A percentile compares a stretch with the other conserved stretches of the same genome.
These are phyloP conservation scores for Agapanthus africanus DNA, from an alignment of 106 monocot species.

Conservation along the genomic window DNA sequence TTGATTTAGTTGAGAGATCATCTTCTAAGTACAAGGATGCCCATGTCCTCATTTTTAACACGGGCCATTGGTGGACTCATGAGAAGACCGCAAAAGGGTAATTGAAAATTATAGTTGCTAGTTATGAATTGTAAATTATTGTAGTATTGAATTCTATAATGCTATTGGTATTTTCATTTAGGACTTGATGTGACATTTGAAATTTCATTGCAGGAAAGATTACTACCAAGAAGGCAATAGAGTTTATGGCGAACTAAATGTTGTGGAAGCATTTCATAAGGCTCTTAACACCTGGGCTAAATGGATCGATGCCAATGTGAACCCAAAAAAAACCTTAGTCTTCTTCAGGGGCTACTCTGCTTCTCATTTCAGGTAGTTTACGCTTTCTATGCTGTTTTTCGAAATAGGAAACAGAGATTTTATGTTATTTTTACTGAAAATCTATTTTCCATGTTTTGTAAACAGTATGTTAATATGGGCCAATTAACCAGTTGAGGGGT, in stretches of 20 bases:
- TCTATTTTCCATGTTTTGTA: too few species aligned
- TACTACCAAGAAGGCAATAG: conserved; percentile 81
- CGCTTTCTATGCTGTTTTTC: neutral
- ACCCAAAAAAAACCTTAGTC: conserved; percentile 55
- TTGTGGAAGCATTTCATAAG: conserved; percentile 69
- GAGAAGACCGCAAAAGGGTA: conserved; percentile 89
- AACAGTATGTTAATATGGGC: too few species aligned
- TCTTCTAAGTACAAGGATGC: conserved; percentile 73
- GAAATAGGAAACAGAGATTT: too few species aligned
- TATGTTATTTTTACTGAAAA: too few species aligned
- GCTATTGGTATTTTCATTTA: neutral
- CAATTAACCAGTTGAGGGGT: too few species aligned
- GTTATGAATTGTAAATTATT: too few species aligned
- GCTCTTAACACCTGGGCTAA: conserved; percentile 85
- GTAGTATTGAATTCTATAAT: neutral
- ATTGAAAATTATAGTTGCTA: neutral
- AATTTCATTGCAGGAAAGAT: conserved; percentile 42
- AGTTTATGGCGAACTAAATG: conserved; percentile 58
- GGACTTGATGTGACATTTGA: neutral
- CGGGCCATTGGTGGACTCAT: conserved; percentile 97
- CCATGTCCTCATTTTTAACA: conserved; percentile 71
- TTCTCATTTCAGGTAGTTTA: conserved; percentile 82
- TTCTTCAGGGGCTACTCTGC: conserved; percentile 92
- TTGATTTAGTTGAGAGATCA: conserved; percentile 66
- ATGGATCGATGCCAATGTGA: conserved; percentile 75